Conservation (phyloP, 306 rosid species). For the Cajanus cajan region DNA sequence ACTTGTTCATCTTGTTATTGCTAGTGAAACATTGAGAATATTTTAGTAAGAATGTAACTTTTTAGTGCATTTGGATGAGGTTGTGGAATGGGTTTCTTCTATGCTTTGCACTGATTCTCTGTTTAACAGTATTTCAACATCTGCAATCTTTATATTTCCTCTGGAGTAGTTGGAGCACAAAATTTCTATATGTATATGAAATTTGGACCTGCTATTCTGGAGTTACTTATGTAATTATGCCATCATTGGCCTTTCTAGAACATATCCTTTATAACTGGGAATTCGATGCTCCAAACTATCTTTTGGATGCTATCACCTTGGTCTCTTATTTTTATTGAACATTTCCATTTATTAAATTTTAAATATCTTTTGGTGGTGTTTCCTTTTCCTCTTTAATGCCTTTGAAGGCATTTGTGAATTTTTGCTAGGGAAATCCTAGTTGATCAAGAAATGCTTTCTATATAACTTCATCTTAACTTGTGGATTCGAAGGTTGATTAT, state of each 20-base stretch:
- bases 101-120: neutral
- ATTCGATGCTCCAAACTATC: neutral
- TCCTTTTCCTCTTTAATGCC: conserved; percentile 20
- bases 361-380: conserved; percentile 5
- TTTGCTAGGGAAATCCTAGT: conserved; percentile 4
- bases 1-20: neutral
- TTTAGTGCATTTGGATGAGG: conserved; percentile 19
- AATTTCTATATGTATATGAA: neutral
- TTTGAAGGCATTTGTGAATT: conserved; percentile 9
- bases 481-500: neutral
- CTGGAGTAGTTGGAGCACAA: neutral
- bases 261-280: neutral
- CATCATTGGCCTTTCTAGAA: conserved; percentile 11
- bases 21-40: neutral
- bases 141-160: neutral
- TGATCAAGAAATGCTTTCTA: conserved; percentile 3
- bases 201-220: neutral
- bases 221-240: neutral
- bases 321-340: conserved; percentile 16
- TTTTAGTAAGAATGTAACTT: neutral
- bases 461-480: neutral
- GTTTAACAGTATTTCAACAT: neutral
- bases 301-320: neutral
- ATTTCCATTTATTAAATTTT: conserved; percentile 10
- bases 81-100: neutral